Conservation (phyloP, 495 filamentous ascomycete species). For the Tuber indicum region DNA sequence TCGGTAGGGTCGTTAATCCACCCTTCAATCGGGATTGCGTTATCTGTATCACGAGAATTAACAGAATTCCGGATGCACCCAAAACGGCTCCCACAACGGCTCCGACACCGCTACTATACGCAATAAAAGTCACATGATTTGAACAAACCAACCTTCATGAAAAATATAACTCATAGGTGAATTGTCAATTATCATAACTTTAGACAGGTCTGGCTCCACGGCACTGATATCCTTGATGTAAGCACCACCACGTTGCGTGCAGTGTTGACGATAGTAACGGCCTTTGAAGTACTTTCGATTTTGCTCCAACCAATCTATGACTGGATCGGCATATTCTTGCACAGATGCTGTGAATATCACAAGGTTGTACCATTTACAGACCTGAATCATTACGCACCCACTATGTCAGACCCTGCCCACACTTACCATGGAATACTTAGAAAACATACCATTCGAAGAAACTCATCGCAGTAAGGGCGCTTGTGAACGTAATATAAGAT, state of each 20-base stretch:
- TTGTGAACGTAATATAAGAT: slow-evolving; percentile 99
- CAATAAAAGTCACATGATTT: not conserved
- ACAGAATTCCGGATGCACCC: not conserved
- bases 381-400: slow-evolving; percentile 43
- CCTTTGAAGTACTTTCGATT: slow-evolving; percentile 92
- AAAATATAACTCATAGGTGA: slow-evolving; percentile 98
- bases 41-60: slow-evolving; percentile 55
- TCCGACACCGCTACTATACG: not conserved
- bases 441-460: slow-evolving; percentile 67
- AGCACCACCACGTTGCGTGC: slow-evolving; percentile 86
- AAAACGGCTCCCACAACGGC: not conserved
- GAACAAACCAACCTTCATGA: slow-evolving; percentile 68
- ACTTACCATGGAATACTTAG: not conserved
- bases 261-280: slow-evolving; percentile 92
- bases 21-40: slow-evolving; percentile 86
- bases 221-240: slow-evolving; percentile 97
- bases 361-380: slow-evolving; percentile 97
- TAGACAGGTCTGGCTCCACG: slow-evolving; percentile 91
- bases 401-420: slow-evolving; percentile 1
- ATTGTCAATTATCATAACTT: slow-evolving; percentile 97
- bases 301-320: slow-evolving; percentile 97
- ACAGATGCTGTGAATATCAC: slow-evolving; percentile 95
- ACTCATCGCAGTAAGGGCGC: slow-evolving; percentile 92
- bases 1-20: slow-evolving; percentile 91
- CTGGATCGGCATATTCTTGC: slow-evolving; percentile 96